Evolutionary conservation across 2,329 filamentous ascomycete genomes (phyloP).

Genomic region (Bipolaris sorokiniana): DNA sequence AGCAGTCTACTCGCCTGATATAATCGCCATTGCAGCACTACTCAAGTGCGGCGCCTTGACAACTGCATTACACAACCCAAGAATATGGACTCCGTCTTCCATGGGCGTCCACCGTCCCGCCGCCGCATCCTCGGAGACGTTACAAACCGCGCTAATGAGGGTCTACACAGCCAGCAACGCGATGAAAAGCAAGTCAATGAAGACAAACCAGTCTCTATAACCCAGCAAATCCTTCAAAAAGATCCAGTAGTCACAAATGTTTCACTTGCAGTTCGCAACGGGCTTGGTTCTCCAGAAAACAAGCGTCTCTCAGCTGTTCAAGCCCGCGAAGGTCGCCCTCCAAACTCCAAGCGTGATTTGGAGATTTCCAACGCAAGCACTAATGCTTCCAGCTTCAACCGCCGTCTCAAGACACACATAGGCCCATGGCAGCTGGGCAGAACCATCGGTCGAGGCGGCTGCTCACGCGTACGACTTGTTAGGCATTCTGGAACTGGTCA

Average conservation of each 20-base stretch:
- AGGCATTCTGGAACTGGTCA: constrained; percentile 80
- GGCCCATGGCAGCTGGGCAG: constrained; percentile 93
- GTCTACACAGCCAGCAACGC: constrained; percentile 23
- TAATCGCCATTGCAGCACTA: constrained; percentile 15
- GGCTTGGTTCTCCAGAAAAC: constrained; percentile 52
- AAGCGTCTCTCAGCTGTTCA: constrained; percentile 61
- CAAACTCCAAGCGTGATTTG: constrained; percentile 57
- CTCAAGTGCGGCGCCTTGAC: constrained; percentile 13
- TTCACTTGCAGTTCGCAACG: constrained; percentile 50
- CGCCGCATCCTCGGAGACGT: constrained; percentile 44
- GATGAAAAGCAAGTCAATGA: constrained; percentile 30
- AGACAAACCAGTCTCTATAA: constrained; percentile 22
- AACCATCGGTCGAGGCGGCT: constrained; percentile 87
- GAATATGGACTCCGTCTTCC: constrained; percentile 41
- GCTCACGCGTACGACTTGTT: constrained; percentile 84
- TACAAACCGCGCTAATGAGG: constrained; percentile 43
- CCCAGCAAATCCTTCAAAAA: constrained; percentile 50
- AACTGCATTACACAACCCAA: constrained; percentile 10
- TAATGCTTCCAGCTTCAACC: constrained; percentile 54
- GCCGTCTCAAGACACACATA: constrained; percentile 73
- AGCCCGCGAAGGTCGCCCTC: constrained; percentile 54
- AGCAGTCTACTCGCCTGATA: constrained; percentile 21
- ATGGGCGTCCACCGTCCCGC: constrained; percentile 42
- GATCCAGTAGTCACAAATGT: constrained; percentile 54
- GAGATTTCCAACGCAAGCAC: constrained; percentile 63